These are phyloP conservation scores for Pseudogymnoascus sp. DNA, from an alignment of 2,329 filamentous ascomycete genomes.

Conservation along the genomic window DNA sequence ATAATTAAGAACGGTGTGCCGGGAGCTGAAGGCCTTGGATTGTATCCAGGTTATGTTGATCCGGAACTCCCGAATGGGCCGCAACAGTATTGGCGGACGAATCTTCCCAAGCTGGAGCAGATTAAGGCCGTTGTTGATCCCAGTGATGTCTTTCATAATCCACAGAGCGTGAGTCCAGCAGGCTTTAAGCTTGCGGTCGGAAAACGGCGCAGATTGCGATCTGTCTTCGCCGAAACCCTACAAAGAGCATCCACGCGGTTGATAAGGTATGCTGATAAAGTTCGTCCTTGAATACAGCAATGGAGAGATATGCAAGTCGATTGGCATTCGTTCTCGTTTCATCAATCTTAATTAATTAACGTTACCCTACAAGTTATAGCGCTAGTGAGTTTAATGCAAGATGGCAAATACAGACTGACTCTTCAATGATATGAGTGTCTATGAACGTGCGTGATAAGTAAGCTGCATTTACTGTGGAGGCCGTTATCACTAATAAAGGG, in stretches of 20 bases:
- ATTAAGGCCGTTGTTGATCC: constrained; percentile 49
- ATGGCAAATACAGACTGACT: too few species aligned
- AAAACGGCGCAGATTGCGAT: neutral
- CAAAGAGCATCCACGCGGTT: too few species aligned
- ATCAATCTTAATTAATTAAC: too few species aligned
- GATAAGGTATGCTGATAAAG: too few species aligned
- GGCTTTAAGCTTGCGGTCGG: neutral
- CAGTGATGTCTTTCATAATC: constrained; percentile 48
- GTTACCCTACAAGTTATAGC: too few species aligned
- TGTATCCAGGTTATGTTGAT: constrained; percentile 59
- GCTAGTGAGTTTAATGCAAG: too few species aligned
- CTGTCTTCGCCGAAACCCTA: neutral
- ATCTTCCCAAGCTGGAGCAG: constrained; percentile 37
- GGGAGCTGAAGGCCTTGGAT: constrained; percentile 33
- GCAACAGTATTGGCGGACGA: constrained; percentile 44
- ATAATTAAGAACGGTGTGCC: constrained; percentile 33
- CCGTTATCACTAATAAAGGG: neutral
- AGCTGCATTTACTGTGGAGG: too few species aligned
- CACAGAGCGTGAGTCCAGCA: constrained; percentile 27
- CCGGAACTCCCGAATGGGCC: constrained; percentile 35
- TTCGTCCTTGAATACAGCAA: too few species aligned
- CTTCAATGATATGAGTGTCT: too few species aligned
- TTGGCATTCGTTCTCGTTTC: too few species aligned
- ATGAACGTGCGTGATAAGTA: too few species aligned
- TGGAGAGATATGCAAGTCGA: too few species aligned